Percentiles rank a stretch among this genome's conserved stretches.
Conservation (phyloP, 257 asterid genomes). For the Capsicum rhomboideum region DNA sequence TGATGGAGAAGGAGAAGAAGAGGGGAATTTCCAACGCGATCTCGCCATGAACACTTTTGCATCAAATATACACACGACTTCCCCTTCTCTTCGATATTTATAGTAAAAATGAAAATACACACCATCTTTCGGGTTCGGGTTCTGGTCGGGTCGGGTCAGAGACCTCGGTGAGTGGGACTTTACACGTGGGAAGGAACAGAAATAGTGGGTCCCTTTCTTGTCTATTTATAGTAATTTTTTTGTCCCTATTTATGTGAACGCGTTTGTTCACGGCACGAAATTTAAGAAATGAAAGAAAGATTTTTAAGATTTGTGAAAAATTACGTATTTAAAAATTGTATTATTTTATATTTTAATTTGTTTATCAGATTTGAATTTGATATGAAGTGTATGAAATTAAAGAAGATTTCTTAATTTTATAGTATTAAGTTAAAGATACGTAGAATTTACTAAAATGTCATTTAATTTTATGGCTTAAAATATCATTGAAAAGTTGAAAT, state of each 20-base stretch:
- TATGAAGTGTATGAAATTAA: too few species aligned
- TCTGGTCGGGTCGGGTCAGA: background rate
- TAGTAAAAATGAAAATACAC: background rate
- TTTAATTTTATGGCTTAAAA: too few species aligned
- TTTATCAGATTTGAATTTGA: too few species aligned
- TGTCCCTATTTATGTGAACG: background rate
- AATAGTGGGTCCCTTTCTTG: background rate
- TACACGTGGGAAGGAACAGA: background rate
- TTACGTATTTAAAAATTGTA: too few species aligned
- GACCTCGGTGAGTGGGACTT: background rate
- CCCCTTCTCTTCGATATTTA: background rate
- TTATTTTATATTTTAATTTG: too few species aligned
- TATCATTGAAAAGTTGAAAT: too few species aligned
- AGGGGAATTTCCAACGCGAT: constrained; percentile 33
- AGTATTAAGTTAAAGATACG: too few species aligned
- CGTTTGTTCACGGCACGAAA: background rate
- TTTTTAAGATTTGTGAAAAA: too few species aligned
- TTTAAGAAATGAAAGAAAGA: background rate
- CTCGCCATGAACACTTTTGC: constrained; percentile 58
- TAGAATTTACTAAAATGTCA: too few species aligned
- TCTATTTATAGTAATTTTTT: background rate
- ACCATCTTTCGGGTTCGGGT: background rate
- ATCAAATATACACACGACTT: constrained; percentile 56
- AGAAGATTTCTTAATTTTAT: too few species aligned
- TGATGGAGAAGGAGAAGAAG: background rate